A percentile compares a stretch with the other conserved stretches of the same genome.
Conservation (phyloP, 169 alveolate species). For the Cryptosporidium meleagridis region DNA sequence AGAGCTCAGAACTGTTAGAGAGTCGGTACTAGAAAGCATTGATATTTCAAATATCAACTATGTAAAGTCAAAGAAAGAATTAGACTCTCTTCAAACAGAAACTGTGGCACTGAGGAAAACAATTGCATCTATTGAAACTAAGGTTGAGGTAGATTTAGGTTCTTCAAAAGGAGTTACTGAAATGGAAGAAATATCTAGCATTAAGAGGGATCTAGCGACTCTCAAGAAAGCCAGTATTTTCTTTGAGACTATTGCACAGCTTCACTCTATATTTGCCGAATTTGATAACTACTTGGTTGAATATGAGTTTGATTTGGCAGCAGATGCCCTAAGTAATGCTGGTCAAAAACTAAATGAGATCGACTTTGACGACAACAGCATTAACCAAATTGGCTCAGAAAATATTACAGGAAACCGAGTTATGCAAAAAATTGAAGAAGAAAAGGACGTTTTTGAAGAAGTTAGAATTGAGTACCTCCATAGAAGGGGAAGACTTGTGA, state of each 20-base stretch:
- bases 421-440: background rate
- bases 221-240: slow-evolving; percentile 16
- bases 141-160: slow-evolving; percentile 7
- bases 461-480: slow-evolving; percentile 49
- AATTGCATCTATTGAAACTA: background rate
- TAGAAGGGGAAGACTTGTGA: slow-evolving; percentile 49
- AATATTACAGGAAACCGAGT: background rate
- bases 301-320: slow-evolving; percentile 66
- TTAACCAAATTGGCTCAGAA: background rate
- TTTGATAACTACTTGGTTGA: slow-evolving; percentile 62
- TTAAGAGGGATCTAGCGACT: slow-evolving; percentile 9
- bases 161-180: slow-evolving; percentile 37
- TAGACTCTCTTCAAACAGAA: slow-evolving; percentile 40
- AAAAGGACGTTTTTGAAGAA: slow-evolving; percentile 47
- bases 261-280: slow-evolving; percentile 68
- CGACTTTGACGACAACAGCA: background rate
- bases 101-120: slow-evolving; percentile 9
- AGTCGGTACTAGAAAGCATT: slow-evolving; percentile 38
- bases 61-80: slow-evolving; percentile 39
- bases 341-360: slow-evolving; percentile 17
- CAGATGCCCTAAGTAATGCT: slow-evolving; percentile 64
- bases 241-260: slow-evolving; percentile 38
- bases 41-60: slow-evolving; percentile 39
- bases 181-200: slow-evolving; percentile 19
- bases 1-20: slow-evolving; percentile 21